Evolutionary conservation across 2,329 filamentous ascomycete species (phyloP).

Genomic region (Botrytis galanthina): DNA sequence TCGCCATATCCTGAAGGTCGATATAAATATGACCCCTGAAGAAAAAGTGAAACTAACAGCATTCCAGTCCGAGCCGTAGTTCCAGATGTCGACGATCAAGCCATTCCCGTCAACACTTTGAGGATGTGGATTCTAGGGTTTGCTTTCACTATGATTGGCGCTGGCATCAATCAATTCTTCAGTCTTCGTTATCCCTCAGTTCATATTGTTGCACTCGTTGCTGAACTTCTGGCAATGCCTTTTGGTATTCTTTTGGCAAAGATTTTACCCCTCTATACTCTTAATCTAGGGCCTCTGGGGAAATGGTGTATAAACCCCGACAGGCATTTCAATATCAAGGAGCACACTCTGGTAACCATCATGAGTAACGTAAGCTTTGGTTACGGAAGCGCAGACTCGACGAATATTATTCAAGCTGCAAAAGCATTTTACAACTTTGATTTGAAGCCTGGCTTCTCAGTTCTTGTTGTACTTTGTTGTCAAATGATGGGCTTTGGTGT

Average conservation of each 20-base stretch:
- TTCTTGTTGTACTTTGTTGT: slow-evolving; percentile 58
- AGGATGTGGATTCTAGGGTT: slow-evolving; percentile 61
- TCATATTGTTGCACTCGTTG: slow-evolving; percentile 28
- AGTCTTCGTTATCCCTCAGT: slow-evolving; percentile 38
- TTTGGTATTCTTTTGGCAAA: slow-evolving; percentile 42
- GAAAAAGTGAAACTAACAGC: slow-evolving; percentile 40
- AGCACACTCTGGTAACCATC: slow-evolving; percentile 64
- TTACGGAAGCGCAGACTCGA: slow-evolving; percentile 42
- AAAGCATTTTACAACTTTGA: slow-evolving; percentile 42
- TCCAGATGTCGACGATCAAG: slow-evolving; percentile 62
- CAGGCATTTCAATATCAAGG: slow-evolving; percentile 67
- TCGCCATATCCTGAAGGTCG: slow-evolving; percentile 61
- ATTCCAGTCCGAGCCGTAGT: slow-evolving; percentile 51
- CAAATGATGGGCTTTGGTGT: slow-evolving; percentile 63
- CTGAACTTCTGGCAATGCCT: slow-evolving; percentile 29
- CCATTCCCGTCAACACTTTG: slow-evolving; percentile 64
- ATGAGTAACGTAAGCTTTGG: slow-evolving; percentile 52
- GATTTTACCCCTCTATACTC: slow-evolving; percentile 32
- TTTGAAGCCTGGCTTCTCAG: slow-evolving; percentile 56
- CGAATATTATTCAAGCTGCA: slow-evolving; percentile 28
- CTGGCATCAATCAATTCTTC: slow-evolving; percentile 34
- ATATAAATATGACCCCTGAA: no score
- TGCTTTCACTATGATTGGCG: slow-evolving; percentile 38
- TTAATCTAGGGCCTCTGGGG: slow-evolving; percentile 34
- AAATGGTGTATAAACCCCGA: slow-evolving; percentile 57